Conservation (phyloP, 768 basidiomycete species). For the Gautieria morchelliformis region DNA sequence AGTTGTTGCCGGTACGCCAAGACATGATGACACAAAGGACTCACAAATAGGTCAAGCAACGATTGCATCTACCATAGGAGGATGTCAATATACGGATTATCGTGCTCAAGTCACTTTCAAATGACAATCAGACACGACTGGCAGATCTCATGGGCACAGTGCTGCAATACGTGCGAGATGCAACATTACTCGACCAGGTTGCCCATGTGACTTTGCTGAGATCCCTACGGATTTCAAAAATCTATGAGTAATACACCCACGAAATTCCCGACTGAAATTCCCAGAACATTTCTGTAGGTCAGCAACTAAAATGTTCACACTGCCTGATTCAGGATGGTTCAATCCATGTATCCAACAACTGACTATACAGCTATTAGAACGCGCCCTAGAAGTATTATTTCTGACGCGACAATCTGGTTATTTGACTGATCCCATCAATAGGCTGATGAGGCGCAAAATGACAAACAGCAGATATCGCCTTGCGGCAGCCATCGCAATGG, state of each 20-base stretch:
- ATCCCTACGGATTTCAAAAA: conserved; percentile 3
- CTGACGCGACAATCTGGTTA: not conserved
- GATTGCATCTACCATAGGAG: not conserved
- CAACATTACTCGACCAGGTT: not conserved
- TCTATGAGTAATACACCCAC: conserved; percentile 2
- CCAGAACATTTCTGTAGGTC: not conserved
- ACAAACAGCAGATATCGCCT: conserved; percentile 5
- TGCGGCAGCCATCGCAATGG: conserved; percentile 6
- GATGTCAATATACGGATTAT: not conserved
- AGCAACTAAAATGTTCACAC: conserved; percentile 2
- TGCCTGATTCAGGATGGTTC: conserved; percentile 7
- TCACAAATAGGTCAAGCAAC: not conserved
- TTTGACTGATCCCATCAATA: not conserved
- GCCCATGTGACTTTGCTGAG: not conserved
- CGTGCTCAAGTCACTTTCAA: not conserved
- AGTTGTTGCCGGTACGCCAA: conserved; percentile 5
- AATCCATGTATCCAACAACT: conserved; percentile 6
- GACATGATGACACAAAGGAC: not conserved
- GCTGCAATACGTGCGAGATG: conserved; percentile 6
- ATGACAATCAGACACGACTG: conserved; percentile 1
- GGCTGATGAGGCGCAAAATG: conserved; percentile 6
- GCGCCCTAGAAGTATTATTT: not conserved
- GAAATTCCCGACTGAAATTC: not conserved
- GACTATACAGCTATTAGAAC: conserved; percentile 1
- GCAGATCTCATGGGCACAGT: conserved; percentile 9